A percentile compares a stretch with the other conserved stretches of the same genome.
These are phyloP conservation scores for Dillenia suffruticosa DNA, from an alignment of 164 flowering plant genomes.

Conservation along the genomic window DNA sequence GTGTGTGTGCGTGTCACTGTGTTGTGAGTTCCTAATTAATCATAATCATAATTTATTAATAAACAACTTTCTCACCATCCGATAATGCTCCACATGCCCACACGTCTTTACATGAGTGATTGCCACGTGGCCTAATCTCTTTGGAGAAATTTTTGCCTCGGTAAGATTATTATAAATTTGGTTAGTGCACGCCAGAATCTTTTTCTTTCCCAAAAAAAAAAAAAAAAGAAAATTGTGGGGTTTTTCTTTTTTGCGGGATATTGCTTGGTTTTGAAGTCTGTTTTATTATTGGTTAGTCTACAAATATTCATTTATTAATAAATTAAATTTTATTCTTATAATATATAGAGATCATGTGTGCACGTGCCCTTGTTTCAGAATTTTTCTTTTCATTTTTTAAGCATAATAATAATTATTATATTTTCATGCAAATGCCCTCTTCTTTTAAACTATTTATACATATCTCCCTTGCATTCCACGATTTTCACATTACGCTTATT, in stretches of 20 bases:
- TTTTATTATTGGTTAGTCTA: conserved; percentile 10
- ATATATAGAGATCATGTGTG: conserved; percentile 10
- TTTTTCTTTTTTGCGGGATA: neutral
- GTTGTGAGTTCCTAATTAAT: too few species aligned
- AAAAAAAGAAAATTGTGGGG: neutral
- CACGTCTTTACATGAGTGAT: conserved; percentile 36
- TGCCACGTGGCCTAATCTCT: conserved; percentile 14
- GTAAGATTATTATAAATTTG: conserved; percentile 16
- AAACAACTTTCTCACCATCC: conserved; percentile 39
- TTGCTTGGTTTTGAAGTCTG: conserved; percentile 19
- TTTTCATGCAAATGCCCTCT: too few species aligned
- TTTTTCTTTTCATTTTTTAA: neutral
- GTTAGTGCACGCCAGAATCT: conserved; percentile 58
- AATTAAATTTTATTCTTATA: neutral
- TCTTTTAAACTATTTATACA: too few species aligned
- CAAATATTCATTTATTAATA: neutral
- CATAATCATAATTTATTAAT: neutral
- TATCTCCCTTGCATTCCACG: too few species aligned
- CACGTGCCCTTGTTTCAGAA: conserved; percentile 17
- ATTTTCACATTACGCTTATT: too few species aligned
- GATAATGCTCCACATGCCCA: conserved; percentile 48
- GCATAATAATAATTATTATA: too few species aligned
- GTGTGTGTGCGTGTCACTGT: too few species aligned
- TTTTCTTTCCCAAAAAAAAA: neutral
- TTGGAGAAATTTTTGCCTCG: conserved; percentile 27